These are phyloP conservation scores for Penicillium sp. DNA, from an alignment of 2,329 filamentous ascomycete species.

Conservation along the genomic window DNA sequence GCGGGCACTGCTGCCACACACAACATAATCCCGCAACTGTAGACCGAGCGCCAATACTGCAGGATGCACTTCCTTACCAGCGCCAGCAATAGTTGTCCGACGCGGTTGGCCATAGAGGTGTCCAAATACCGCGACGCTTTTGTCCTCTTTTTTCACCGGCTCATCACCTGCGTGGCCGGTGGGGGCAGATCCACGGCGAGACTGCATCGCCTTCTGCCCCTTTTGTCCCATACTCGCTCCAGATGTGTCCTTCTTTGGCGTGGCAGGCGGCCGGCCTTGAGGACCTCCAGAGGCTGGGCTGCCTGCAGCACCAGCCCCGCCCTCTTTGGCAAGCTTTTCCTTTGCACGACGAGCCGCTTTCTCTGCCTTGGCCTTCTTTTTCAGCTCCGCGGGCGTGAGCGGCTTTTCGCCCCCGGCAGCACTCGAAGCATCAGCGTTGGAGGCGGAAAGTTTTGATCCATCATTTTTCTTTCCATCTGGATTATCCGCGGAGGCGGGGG, in stretches of 20 bases:
- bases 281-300: conserved; percentile 34
- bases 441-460: conserved; percentile 16
- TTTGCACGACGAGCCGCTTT: conserved; percentile 79
- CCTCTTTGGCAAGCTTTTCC: conserved; percentile 53
- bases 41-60: conserved; percentile 78
- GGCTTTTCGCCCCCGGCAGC: conserved; percentile 27
- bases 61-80: conserved; percentile 71
- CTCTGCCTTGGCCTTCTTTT: conserved; percentile 84
- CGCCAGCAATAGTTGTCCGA: conserved; percentile 56
- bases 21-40: conserved; percentile 80
- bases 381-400: conserved; percentile 61
- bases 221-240: conserved; percentile 25
- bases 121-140: conserved; percentile 70
- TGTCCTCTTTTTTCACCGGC: conserved; percentile 53
- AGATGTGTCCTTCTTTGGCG: conserved; percentile 28
- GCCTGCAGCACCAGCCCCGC: conserved; percentile 37
- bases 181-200: conserved; percentile 31
- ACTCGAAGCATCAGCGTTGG: conserved; percentile 17
- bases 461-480: conserved; percentile 21
- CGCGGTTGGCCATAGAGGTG: conserved; percentile 74
- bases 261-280: conserved; percentile 16
- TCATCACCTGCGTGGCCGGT: conserved; percentile 33
- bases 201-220: conserved; percentile 24
- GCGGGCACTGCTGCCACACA: conserved; percentile 83
- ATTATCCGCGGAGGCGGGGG: conserved; percentile 19